A percentile compares a stretch with the other conserved stretches of the same genome.
Conservation (phyloP, 73 alveolate genomes). For the Tetrahymena borealis region DNA sequence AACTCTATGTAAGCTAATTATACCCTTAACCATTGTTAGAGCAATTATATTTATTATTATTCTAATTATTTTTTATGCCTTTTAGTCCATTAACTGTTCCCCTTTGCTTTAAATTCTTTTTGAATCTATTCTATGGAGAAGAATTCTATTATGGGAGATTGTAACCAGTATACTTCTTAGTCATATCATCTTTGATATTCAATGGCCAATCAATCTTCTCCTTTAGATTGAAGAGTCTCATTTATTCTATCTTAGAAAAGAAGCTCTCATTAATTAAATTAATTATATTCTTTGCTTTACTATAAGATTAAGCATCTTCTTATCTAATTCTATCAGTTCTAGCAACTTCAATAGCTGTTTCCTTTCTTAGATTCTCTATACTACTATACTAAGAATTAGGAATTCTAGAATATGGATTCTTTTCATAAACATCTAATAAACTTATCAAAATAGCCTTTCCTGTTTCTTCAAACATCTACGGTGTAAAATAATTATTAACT, state of each 20-base stretch:
- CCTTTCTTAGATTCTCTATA: slow-evolving; percentile 10
- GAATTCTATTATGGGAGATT: background rate
- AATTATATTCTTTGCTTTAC: background rate
- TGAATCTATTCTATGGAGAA: background rate
- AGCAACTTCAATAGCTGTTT: background rate
- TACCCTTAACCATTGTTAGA: background rate
- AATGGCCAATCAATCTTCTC: background rate
- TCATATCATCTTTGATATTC: background rate
- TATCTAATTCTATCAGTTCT: background rate
- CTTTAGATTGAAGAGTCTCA: background rate
- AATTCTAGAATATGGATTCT: slow-evolving; percentile 12
- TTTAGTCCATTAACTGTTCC: background rate
- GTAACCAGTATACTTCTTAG: background rate
- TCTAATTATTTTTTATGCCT: background rate
- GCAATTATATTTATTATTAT: background rate
- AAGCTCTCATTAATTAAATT: background rate
- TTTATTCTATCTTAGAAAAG: background rate
- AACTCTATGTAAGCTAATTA: background rate
- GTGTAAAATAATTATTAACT: background rate
- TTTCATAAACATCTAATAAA: background rate
- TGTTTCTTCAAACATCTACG: background rate
- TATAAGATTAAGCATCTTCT: background rate
- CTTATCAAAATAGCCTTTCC: background rate
- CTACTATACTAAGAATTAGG: background rate
- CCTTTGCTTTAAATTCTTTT: background rate